phyloP scores from a whole-genome alignment of 208 protist genomes.

The Crithidia acanthocephali region DNA sequence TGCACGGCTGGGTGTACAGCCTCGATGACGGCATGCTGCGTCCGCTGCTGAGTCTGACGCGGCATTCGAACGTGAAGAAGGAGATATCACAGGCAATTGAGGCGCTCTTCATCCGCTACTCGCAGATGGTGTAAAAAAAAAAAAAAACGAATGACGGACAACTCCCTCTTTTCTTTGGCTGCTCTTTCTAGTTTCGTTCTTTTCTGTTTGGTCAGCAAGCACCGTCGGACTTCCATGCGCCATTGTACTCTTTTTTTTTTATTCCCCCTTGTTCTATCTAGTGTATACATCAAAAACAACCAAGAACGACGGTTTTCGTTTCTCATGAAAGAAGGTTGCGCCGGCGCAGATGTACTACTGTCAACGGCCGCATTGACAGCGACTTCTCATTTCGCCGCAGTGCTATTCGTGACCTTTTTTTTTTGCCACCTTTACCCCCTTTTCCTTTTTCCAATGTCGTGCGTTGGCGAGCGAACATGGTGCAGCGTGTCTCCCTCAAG shows the following conservation, averaged over 20 bases:
- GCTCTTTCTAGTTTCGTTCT: neutral
- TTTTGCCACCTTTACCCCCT: too few species aligned
- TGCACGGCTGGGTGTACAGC: conserved; percentile 83
- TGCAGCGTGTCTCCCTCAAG: too few species aligned
- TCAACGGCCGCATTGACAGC: too few species aligned
- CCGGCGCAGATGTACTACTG: too few species aligned
- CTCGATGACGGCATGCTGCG: conserved; percentile 65
- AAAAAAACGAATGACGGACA: neutral
- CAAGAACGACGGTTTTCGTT: too few species aligned
- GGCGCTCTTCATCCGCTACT: conserved; percentile 70
- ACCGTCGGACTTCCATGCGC: neutral
- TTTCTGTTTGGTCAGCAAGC: neutral
- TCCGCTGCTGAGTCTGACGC: conserved; percentile 62
- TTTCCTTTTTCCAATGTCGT: too few species aligned
- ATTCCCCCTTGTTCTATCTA: neutral
- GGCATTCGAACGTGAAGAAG: conserved; percentile 50
- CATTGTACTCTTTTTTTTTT: neutral
- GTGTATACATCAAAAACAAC: neutral
- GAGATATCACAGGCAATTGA: conserved; percentile 50
- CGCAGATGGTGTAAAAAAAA: conserved; percentile 26
- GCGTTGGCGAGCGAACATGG: too few species aligned
- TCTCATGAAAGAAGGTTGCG: too few species aligned
- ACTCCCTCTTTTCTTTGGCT: neutral
- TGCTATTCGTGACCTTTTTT: neutral
- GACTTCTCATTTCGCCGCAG: neutral